Evolutionary conservation across 2,329 filamentous ascomycete species (phyloP).

Genomic region (Corniculantispora saksenae): DNA sequence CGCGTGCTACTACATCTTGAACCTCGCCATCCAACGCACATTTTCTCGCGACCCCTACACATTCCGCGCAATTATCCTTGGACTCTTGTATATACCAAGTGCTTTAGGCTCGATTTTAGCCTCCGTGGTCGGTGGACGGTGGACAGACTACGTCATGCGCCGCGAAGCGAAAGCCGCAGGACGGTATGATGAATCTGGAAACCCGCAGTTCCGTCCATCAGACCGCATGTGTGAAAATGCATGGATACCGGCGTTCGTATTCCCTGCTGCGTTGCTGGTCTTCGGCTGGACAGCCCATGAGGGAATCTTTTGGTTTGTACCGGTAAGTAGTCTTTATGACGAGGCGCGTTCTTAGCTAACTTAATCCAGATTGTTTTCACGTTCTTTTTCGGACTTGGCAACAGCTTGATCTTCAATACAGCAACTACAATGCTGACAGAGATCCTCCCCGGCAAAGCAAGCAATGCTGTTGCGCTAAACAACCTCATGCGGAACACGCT

Average conservation of each 20-base stretch:
- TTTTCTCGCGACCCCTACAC: background rate
- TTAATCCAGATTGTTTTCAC: background rate
- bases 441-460: background rate
- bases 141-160: slow-evolving; percentile 3
- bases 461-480: background rate
- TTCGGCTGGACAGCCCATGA: slow-evolving; percentile 1
- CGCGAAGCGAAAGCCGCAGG: background rate
- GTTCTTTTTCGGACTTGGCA: background rate
- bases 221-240: slow-evolving; percentile 1
- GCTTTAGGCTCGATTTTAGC: background rate
- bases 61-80: background rate
- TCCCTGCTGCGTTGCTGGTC: background rate
- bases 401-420: background rate
- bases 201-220: background rate
- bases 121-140: background rate
- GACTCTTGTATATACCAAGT: background rate
- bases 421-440: slow-evolving; percentile 3
- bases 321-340: background rate
- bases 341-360: background rate
- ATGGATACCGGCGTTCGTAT: background rate
- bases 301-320: background rate
- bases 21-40: background rate
- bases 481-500: slow-evolving; percentile 7
- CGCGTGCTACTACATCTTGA: slow-evolving; percentile 2
- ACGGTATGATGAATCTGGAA: background rate